Conservation (phyloP, 108 stramenopile species). For the Stephanodiscus minutulus region DNA sequence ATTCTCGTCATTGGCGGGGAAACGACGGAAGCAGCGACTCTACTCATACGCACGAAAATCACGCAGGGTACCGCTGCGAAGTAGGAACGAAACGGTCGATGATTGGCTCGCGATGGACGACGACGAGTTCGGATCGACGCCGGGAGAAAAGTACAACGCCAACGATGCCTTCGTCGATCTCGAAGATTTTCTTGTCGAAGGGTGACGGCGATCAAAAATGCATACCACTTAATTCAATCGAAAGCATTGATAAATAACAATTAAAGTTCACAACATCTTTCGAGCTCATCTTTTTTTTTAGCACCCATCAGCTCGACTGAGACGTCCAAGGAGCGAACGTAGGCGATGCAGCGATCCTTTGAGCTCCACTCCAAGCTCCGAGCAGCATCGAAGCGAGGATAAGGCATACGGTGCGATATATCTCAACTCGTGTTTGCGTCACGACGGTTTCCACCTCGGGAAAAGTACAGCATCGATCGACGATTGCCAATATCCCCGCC, state of each 20-base stretch:
- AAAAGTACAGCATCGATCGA: conserved; percentile 49
- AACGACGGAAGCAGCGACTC: background rate
- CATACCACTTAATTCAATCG: too few relatives aligned
- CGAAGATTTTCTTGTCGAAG: conserved; percentile 45
- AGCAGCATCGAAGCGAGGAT: too few relatives aligned
- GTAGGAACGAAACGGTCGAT: conserved; percentile 36
- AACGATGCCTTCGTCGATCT: conserved; percentile 43
- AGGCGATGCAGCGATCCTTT: too few relatives aligned
- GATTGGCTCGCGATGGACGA: conserved; percentile 36
- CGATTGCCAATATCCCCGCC: conserved; percentile 58
- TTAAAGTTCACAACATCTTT: background rate
- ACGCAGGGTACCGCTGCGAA: conserved; percentile 12
- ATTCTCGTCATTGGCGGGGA: background rate
- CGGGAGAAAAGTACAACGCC: conserved; percentile 33
- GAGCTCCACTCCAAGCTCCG: too few relatives aligned
- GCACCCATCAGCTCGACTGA: too few relatives aligned
- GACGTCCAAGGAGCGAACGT: too few relatives aligned
- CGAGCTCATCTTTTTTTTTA: too few relatives aligned
- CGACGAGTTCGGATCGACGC: conserved; percentile 25
- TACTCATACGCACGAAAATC: conserved; percentile 3
- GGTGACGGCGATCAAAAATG: background rate
- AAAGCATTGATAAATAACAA: too few relatives aligned
- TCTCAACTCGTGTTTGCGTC: too few relatives aligned
- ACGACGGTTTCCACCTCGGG: too few relatives aligned
- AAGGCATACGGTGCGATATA: too few relatives aligned